phyloP scores from a whole-genome alignment of 2,329 filamentous ascomycete species.

The Amesomyces nigricolor region DNA sequence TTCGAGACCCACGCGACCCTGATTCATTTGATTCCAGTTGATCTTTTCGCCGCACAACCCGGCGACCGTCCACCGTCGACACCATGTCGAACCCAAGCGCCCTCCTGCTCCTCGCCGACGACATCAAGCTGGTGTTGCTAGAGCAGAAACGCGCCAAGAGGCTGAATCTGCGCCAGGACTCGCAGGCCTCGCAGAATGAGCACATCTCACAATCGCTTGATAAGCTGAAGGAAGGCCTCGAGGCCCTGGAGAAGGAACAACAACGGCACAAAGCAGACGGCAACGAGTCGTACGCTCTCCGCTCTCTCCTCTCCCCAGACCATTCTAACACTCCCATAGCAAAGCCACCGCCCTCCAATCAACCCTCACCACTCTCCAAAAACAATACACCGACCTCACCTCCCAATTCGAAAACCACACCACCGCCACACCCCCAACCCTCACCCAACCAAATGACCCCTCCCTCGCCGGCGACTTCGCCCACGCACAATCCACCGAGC shows the following conservation, averaged over 20 bases:
- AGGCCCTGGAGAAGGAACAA: constrained; percentile 59
- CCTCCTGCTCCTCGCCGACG: constrained; percentile 88
- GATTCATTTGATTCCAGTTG: not conserved
- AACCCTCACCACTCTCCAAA: constrained; percentile 61
- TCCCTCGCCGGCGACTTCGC: constrained; percentile 58
- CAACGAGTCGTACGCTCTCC: constrained; percentile 52
- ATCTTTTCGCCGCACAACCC: not conserved
- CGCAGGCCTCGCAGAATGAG: constrained; percentile 74
- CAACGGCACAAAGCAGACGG: constrained; percentile 57
- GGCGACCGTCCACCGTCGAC: not conserved
- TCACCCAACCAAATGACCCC: constrained; percentile 59
- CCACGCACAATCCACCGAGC: constrained; percentile 48
- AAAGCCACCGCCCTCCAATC: constrained; percentile 52
- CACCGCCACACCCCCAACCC: constrained; percentile 44
- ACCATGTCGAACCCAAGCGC: constrained; percentile 60
- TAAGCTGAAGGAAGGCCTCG: constrained; percentile 75
- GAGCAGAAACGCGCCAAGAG: constrained; percentile 83
- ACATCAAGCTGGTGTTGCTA: constrained; percentile 91
- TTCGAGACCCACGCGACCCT: not conserved
- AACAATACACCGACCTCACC: constrained; percentile 70
- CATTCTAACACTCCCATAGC: constrained; percentile 27
- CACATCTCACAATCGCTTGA: constrained; percentile 86
- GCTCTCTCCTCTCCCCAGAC: not conserved
- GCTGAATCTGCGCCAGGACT: constrained; percentile 69
- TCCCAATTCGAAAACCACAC: constrained; percentile 71